Conservation (phyloP, 1,284 basidiomycete species). For the Boletus smithii region DNA sequence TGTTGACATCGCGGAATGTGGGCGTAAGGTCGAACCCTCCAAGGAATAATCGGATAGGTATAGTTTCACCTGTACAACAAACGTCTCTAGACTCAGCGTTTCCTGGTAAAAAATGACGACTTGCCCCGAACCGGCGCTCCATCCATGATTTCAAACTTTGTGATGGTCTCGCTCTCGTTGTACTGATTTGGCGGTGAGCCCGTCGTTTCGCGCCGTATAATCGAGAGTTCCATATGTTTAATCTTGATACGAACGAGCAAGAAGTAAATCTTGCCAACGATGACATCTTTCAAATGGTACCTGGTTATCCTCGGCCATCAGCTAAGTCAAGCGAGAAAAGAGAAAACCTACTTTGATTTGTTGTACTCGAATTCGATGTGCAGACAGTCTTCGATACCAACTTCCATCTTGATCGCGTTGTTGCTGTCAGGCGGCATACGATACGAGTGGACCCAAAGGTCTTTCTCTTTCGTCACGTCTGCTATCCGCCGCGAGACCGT, state of each 20-base stretch:
- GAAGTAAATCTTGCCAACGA: conserved; percentile 99
- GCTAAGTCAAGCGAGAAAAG: not conserved
- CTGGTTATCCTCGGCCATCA: conserved; percentile 39
- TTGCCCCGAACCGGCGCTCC: conserved; percentile 88
- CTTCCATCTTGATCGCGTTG: conserved; percentile 99
- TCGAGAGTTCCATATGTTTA: conserved; percentile 99
- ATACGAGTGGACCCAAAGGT: conserved; percentile 97
- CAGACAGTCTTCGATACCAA: conserved; percentile 97
- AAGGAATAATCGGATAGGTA: conserved; percentile 95
- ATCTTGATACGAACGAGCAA: conserved; percentile 98
- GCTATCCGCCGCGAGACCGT: conserved; percentile 88
- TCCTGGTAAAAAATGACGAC: conserved; percentile 14
- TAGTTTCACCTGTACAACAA: conserved; percentile 79
- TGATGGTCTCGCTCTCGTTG: conserved; percentile 98
- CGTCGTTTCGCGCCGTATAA: conserved; percentile 95
- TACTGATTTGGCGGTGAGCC: conserved; percentile 97
- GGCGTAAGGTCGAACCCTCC: conserved; percentile 98
- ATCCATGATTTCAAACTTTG: conserved; percentile 99
- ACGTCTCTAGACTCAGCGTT: not conserved
- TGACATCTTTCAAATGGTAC: conserved; percentile 98
- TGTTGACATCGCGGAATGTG: conserved; percentile 98
- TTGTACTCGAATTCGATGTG: conserved; percentile 99
- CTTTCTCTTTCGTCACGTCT: conserved; percentile 89
- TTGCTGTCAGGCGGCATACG: conserved; percentile 98
- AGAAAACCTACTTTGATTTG: conserved; percentile 85